Percentiles rank a stretch among this genome's conserved stretches.
These are phyloP conservation scores for Annona squamosa DNA, from an alignment of 164 flowering plant genomes.

Conservation along the genomic window DNA sequence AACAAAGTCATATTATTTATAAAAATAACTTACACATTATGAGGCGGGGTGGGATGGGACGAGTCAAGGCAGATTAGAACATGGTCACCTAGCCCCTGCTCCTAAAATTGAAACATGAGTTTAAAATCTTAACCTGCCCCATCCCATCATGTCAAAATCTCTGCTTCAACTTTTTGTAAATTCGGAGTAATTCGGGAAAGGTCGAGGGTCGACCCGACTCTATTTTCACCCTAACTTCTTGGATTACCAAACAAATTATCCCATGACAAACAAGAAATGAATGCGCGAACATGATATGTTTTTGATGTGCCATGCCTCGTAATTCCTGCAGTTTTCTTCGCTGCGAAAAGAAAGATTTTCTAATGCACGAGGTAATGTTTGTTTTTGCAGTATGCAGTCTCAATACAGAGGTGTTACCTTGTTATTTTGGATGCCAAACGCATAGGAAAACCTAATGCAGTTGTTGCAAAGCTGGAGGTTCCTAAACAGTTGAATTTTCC, in stretches of 20 bases:
- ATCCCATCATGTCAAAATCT: too few relatives aligned
- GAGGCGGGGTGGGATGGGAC: too few relatives aligned
- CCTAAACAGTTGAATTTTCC: conserved; percentile 79
- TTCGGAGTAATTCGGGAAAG: too few relatives aligned
- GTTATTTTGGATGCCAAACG: conserved; percentile 51
- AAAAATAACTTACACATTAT: too few relatives aligned
- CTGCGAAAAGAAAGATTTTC: not conserved
- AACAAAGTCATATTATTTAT: too few relatives aligned
- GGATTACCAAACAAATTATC: not conserved
- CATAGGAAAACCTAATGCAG: conserved; percentile 57
- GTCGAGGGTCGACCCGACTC: not conserved
- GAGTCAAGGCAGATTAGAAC: too few relatives aligned
- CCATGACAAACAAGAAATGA: not conserved
- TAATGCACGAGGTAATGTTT: not conserved
- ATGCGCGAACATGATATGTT: not conserved
- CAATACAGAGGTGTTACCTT: conserved; percentile 72
- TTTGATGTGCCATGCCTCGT: not conserved
- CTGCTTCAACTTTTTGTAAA: too few relatives aligned
- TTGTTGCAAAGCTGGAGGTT: conserved; percentile 76
- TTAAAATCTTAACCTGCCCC: too few relatives aligned
- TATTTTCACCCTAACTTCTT: not conserved
- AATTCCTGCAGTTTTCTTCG: not conserved
- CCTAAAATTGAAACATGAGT: too few relatives aligned
- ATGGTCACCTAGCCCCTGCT: too few relatives aligned
- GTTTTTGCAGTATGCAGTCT: conserved; percentile 73